Percentiles rank a stretch among this genome's conserved stretches.
Evolutionary conservation across 805 yeast species (phyloP).

Genomic region (Barnettozyma pratensis): DNA sequence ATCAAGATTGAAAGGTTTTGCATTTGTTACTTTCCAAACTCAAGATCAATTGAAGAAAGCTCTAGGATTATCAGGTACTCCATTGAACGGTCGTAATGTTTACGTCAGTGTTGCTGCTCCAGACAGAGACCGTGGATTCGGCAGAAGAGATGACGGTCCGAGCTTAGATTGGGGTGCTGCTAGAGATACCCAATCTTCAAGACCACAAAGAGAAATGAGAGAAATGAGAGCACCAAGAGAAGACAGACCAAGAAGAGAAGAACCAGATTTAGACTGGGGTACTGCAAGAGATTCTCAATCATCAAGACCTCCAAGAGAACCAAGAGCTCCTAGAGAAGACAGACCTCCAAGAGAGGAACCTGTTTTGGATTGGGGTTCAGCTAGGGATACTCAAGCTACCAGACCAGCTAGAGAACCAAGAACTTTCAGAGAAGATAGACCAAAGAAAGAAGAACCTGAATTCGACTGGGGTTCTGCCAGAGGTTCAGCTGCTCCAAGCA

Average conservation of each 20-base stretch:
- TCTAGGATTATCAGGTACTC: constrained; percentile 62
- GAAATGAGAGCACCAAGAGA: constrained; percentile 20
- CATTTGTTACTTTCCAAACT: constrained; percentile 77
- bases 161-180: constrained; percentile 47
- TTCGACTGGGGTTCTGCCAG: constrained; percentile 33
- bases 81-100: constrained; percentile 65
- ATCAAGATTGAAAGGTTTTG: constrained; percentile 78
- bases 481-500: constrained; percentile 36
- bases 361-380: constrained; percentile 45
- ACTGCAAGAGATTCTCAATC: constrained; percentile 39
- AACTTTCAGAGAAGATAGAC: constrained; percentile 21
- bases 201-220: constrained; percentile 31
- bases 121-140: constrained; percentile 36
- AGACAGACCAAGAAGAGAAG: constrained; percentile 23
- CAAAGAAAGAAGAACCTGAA: constrained; percentile 28
- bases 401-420: constrained; percentile 29
- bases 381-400: constrained; percentile 36
- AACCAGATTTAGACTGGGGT: constrained; percentile 43
- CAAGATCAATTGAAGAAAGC: constrained; percentile 74
- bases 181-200: constrained; percentile 34
- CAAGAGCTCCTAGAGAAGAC: constrained; percentile 21
- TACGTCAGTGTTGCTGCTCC: constrained; percentile 81
- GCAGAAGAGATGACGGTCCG: constrained; percentile 30
- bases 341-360: constrained; percentile 25
- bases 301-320: constrained; percentile 31